These are phyloP conservation scores for Barbarea vulgaris DNA, from an alignment of 345 rosid species.

Conservation along the genomic window DNA sequence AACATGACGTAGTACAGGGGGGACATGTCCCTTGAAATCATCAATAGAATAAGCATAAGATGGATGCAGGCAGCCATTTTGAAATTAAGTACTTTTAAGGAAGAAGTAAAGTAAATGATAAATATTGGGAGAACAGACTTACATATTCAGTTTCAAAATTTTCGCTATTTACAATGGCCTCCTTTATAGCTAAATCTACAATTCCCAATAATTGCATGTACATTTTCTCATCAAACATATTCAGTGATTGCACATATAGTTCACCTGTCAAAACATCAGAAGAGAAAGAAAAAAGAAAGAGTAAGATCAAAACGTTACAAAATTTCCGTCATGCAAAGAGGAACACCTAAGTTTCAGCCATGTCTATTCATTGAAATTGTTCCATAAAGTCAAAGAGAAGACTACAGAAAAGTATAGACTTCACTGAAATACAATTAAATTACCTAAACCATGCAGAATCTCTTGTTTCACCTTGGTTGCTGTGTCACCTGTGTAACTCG, in stretches of 20 bases:
- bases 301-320: conserved; percentile 19
- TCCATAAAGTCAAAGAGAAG: conserved; percentile 7
- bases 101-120: conserved; percentile 8
- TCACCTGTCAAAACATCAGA: conserved; percentile 66
- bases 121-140: conserved; percentile 41
- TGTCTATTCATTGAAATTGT: neutral
- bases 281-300: conserved; percentile 25
- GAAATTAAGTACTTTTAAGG: conserved; percentile 18
- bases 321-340: neutral
- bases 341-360: conserved; percentile 1
- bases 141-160: conserved; percentile 80
- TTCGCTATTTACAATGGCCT: conserved; percentile 54
- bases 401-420: neutral
- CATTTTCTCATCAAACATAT: conserved; percentile 82
- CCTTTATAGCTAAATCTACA: conserved; percentile 65
- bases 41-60: neutral
- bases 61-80: conserved; percentile 15
- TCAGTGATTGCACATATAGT: conserved; percentile 75
- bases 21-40: conserved; percentile 65
- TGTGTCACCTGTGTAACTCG: conserved; percentile 58
- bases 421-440: conserved; percentile 33
- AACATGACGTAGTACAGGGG: conserved; percentile 76
- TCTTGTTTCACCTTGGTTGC: conserved; percentile 87
- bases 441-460: conserved; percentile 89
- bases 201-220: conserved; percentile 76